phyloP scores from a whole-genome alignment of 1,139 yeast species.

The Keqinozyma sinolaborantium region DNA sequence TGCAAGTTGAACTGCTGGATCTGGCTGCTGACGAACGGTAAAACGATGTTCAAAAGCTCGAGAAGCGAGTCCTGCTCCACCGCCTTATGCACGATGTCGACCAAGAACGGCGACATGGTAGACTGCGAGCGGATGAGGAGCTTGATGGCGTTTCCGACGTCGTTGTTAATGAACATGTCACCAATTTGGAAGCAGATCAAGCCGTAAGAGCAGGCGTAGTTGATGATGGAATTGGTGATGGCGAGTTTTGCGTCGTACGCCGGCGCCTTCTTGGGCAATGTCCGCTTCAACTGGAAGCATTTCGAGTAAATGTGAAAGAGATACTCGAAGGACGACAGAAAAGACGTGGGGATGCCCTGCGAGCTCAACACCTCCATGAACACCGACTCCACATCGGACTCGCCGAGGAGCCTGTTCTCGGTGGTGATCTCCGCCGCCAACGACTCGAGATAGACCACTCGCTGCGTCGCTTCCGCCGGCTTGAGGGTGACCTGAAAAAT shows the following conservation, averaged over 20 bases:
- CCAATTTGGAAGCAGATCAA: constrained; percentile 67
- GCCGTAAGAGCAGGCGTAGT: constrained; percentile 63
- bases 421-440: constrained; percentile 34
- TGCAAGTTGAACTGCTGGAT: constrained; percentile 31
- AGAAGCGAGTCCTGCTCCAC: constrained; percentile 62
- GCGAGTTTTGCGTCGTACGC: constrained; percentile 32
- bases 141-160: constrained; percentile 24
- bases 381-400: constrained; percentile 34
- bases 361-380: constrained; percentile 57
- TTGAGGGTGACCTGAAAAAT: constrained; percentile 37
- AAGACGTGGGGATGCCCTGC: constrained; percentile 34
- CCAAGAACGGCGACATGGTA: constrained; percentile 50
- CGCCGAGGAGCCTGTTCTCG: constrained; percentile 16
- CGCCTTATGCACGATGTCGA: constrained; percentile 55
- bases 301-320: constrained; percentile 41
- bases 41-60: constrained; percentile 56
- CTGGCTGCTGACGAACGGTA: constrained; percentile 42
- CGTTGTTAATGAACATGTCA: constrained; percentile 54
- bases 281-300: constrained; percentile 34
- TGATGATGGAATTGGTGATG: constrained; percentile 46
- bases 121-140: constrained; percentile 28
- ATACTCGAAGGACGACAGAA: constrained; percentile 40
- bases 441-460: constrained; percentile 29
- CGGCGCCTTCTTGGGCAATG: constrained; percentile 39
- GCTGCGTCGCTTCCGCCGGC: constrained; percentile 6